Conservation (phyloP, 2,329 filamentous ascomycete species). For the Aspergillus vadensis region DNA sequence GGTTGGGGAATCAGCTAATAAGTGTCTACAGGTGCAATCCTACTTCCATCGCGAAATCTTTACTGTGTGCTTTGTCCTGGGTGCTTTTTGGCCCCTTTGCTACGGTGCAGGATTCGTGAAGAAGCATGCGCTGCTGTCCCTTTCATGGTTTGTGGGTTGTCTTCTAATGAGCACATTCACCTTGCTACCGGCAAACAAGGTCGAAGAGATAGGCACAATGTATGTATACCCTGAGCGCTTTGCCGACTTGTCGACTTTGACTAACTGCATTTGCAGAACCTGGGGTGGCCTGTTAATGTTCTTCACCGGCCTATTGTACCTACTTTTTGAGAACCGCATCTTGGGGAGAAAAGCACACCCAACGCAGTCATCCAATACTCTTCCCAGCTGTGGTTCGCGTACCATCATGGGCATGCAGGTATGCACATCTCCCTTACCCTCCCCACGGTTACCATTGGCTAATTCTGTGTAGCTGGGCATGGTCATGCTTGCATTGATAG, state of each 20-base stretch:
- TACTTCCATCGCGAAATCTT: conserved; percentile 91
- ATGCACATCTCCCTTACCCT: conserved; percentile 7
- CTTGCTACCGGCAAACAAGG: conserved; percentile 80
- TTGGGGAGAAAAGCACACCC: conserved; percentile 45
- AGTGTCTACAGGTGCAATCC: conserved; percentile 69
- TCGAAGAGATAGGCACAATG: conserved; percentile 75
- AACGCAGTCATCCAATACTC: conserved; percentile 13
- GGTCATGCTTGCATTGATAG: conserved; percentile 75
- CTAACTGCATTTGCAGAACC: conserved; percentile 53
- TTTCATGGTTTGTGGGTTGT: conserved; percentile 76
- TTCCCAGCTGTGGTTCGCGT: conserved; percentile 40
- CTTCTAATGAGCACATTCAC: conserved; percentile 88
- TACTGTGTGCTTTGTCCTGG: conserved; percentile 75
- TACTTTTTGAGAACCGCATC: conserved; percentile 73
- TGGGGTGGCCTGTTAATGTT: conserved; percentile 79
- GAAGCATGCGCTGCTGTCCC: conserved; percentile 63
- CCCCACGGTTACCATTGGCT: not conserved
- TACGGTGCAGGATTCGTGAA: conserved; percentile 74
- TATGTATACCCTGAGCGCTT: conserved; percentile 48
- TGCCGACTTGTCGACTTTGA: not conserved
- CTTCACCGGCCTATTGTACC: conserved; percentile 71
- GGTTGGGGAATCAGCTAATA: not conserved
- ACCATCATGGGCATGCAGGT: conserved; percentile 52
- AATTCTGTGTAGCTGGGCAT: conserved; percentile 64
- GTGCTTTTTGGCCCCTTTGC: conserved; percentile 73